Conservation (phyloP, 2,329 filamentous ascomycete species). For the Phialocephala subalpina region DNA sequence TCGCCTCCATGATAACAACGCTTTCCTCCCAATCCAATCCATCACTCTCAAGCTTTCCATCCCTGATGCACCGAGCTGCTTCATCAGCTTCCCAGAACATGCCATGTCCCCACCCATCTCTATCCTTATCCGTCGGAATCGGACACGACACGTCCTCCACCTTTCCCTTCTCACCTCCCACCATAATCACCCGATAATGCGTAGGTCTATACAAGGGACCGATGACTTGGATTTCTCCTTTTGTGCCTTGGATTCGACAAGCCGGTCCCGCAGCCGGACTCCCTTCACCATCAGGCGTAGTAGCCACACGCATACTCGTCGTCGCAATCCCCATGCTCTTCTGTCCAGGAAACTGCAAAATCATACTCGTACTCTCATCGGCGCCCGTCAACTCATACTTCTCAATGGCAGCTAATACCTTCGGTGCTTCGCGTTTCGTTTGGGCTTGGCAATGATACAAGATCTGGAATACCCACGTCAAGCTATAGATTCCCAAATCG, state of each 20-base stretch:
- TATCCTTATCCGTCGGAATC: conserved; percentile 52
- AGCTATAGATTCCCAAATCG: conserved; percentile 73
- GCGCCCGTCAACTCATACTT: conserved; percentile 67
- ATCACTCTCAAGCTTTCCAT: conserved; percentile 69
- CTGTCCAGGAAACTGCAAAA: conserved; percentile 66
- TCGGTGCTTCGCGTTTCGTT: conserved; percentile 53
- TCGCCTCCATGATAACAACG: conserved; percentile 73
- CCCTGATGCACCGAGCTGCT: conserved; percentile 67
- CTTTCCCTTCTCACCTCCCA: conserved; percentile 45
- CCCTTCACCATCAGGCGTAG: conserved; percentile 50
- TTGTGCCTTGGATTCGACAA: conserved; percentile 69
- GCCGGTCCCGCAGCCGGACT: conserved; percentile 59
- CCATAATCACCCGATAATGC: conserved; percentile 58
- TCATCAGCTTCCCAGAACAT: conserved; percentile 80
- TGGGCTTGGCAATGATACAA: conserved; percentile 71
- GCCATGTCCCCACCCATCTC: conserved; percentile 58
- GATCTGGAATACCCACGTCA: conserved; percentile 77
- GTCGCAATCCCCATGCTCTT: conserved; percentile 69
- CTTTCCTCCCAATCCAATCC: conserved; percentile 67
- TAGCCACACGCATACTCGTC: conserved; percentile 39
- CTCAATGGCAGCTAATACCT: conserved; percentile 62
- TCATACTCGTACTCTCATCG: conserved; percentile 69
- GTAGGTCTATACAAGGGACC: conserved; percentile 65
- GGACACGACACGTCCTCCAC: conserved; percentile 44
- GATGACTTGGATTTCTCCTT: conserved; percentile 72